Evolutionary conservation across 148 eudicot genomes (phyloP).

Genomic region (Cornus florida): DNA sequence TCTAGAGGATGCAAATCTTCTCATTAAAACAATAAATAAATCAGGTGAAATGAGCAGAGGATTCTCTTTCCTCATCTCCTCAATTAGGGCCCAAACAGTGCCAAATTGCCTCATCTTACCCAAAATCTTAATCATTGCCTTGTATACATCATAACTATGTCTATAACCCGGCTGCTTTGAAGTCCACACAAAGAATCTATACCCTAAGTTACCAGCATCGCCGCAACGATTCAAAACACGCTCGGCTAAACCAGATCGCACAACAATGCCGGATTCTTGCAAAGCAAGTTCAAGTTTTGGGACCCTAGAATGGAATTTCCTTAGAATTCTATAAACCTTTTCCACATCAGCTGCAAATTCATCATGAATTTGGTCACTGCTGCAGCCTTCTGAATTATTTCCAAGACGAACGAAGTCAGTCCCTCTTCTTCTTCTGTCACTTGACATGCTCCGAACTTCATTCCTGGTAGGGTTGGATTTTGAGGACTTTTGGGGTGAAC

Average conservation of each 20-base stretch:
- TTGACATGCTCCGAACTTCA: background rate
- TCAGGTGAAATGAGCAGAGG: conserved; percentile 65
- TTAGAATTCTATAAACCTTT: conserved; percentile 65
- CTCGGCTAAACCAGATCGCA: conserved; percentile 70
- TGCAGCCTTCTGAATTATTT: conserved; percentile 13
- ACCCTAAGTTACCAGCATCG: conserved; percentile 84
- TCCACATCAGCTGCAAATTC: conserved; percentile 80
- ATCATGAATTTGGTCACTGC: conserved; percentile 39
- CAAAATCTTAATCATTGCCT: conserved; percentile 67
- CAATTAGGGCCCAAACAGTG: conserved; percentile 87
- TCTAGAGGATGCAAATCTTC: conserved; percentile 80
- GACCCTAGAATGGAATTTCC: conserved; percentile 78
- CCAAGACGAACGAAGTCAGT: conserved; percentile 44
- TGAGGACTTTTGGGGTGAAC: conserved; percentile 1
- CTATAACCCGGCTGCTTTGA: conserved; percentile 70
- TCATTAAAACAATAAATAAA: conserved; percentile 82
- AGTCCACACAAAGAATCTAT: conserved; percentile 79
- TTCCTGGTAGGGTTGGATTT: conserved; percentile 8
- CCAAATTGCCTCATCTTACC: conserved; percentile 94
- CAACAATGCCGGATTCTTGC: conserved; percentile 61
- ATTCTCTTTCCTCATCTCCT: conserved; percentile 81
- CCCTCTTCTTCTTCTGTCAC: conserved; percentile 25
- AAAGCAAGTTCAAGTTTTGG: conserved; percentile 88
- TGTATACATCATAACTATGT: conserved; percentile 80
- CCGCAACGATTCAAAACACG: conserved; percentile 86